Percentiles rank a stretch among this genome's conserved stretches.
These are phyloP conservation scores for Pseudonectria foliicola DNA, from an alignment of 2,329 filamentous ascomycete genomes.

Conservation along the genomic window DNA sequence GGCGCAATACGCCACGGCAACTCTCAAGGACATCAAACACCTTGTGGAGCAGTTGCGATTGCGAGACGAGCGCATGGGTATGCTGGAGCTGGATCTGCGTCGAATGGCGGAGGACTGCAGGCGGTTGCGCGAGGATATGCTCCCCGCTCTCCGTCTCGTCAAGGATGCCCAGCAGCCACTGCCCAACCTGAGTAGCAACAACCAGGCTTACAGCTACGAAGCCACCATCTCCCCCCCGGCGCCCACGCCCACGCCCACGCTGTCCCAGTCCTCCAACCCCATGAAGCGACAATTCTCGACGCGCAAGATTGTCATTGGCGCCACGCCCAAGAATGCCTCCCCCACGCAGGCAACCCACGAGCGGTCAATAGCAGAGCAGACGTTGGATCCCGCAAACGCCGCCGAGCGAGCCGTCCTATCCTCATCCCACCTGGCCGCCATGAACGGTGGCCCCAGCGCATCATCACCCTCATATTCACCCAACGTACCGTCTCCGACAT, in stretches of 20 bases:
- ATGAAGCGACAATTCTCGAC: slow-evolving; percentile 68
- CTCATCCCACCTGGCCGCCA: slow-evolving; percentile 62
- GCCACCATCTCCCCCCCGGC: slow-evolving; percentile 45
- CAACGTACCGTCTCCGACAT: slow-evolving; percentile 65
- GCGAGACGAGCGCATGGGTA: slow-evolving; percentile 81
- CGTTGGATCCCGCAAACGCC: slow-evolving; percentile 61
- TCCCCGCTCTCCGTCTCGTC: slow-evolving; percentile 81
- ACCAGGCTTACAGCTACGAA: slow-evolving; percentile 45
- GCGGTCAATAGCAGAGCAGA: slow-evolving; percentile 54
- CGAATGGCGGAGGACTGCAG: slow-evolving; percentile 83
- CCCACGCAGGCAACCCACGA: slow-evolving; percentile 68
- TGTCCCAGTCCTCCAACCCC: slow-evolving; percentile 39
- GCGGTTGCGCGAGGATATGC: slow-evolving; percentile 80
- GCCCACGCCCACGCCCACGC: slow-evolving; percentile 49
- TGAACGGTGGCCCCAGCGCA: slow-evolving; percentile 55
- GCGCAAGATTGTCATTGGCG: slow-evolving; percentile 65
- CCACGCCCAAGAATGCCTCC: slow-evolving; percentile 67
- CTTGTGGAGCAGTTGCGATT: slow-evolving; percentile 84
- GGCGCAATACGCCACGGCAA: slow-evolving; percentile 77
- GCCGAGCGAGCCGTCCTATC: slow-evolving; percentile 59
- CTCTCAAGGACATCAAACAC: slow-evolving; percentile 85
- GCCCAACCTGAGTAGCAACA: slow-evolving; percentile 42
- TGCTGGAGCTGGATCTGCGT: slow-evolving; percentile 76
- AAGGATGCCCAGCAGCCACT: slow-evolving; percentile 90
- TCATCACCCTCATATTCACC: slow-evolving; percentile 53